phyloP scores from a whole-genome alignment of 139 green algal species.

The Marvania coccoides region DNA sequence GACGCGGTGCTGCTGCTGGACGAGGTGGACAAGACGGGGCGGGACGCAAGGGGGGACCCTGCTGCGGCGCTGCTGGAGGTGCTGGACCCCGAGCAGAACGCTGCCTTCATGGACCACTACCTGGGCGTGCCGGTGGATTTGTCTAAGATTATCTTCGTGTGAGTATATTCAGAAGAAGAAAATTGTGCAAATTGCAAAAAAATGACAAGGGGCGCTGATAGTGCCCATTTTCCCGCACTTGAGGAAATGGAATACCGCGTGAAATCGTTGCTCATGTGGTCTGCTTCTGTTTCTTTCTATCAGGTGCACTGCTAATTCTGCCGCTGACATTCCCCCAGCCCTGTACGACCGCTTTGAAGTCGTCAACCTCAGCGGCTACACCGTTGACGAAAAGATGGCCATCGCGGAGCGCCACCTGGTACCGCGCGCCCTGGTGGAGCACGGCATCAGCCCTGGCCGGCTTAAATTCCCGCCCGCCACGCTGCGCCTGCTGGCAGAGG shows the following conservation, averaged over 20 bases:
- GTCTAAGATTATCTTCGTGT: conserved; percentile 50
- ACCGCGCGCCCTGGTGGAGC: conserved; percentile 45
- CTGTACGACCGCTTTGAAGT: conserved; percentile 57
- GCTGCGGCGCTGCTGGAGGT: conserved; percentile 93
- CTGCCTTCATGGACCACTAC: conserved; percentile 93
- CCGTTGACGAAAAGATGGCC: conserved; percentile 79
- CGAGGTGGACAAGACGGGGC: conserved; percentile 93
- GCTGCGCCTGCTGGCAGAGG: conserved; percentile 71
- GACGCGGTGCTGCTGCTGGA: conserved; percentile 96
- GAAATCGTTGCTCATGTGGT: too few species aligned
- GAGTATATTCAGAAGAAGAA: too few species aligned
- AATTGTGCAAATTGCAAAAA: too few species aligned
- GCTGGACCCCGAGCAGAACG: conserved; percentile 97
- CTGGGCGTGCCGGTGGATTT: conserved; percentile 90
- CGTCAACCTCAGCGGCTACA: conserved; percentile 88
- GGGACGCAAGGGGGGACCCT: conserved; percentile 73
- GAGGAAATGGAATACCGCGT: too few species aligned
- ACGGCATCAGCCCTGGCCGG: conserved; percentile 53
- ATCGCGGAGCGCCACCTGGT: conserved; percentile 92
- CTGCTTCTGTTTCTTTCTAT: too few species aligned
- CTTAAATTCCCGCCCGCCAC: conserved; percentile 58
- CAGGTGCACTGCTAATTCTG: conserved; percentile 33
- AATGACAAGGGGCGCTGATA: too few species aligned
- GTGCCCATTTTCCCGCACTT: too few species aligned
- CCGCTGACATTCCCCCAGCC: conserved; percentile 20